Evolutionary conservation across 805 yeast genomes (phyloP), one percentile per base, ranked within the genome.

Genomic region (Wickerhamiella nectarea): DNA sequence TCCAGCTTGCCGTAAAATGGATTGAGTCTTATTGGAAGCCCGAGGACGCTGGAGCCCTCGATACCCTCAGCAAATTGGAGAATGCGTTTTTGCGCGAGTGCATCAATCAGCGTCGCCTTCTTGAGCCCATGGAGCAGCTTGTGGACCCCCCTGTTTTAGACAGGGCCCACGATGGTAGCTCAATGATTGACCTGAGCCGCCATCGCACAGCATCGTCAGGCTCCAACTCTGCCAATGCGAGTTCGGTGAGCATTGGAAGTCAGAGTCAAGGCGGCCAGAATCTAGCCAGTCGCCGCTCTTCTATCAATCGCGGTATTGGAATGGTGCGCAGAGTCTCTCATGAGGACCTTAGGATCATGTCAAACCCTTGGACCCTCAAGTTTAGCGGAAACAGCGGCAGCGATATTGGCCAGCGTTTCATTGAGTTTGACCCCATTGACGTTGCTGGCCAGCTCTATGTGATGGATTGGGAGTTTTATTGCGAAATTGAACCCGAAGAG

Each of bases 11-110:
- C 10, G 38, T 43, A 17, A 34, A 52, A 17, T 89, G 98, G 98
- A 63, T 89, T 59, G 94, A 85, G 59, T 78, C 91, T 41, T 86
- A 80, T 57, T 89, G 95, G 95, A 74, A 77, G 49, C 74, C 70
- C 35, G 56, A 54, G 15, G 94, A 86, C 58, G 72, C 71, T 48
- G 62, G 60, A 20, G 64, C 78, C 33, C 62, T 86, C 37, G 75
- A 91, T 10, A 78, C 84, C 0, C 63, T 85, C 54, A 70, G 81
- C 36, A 81, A 81, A 54, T 80, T 85, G 56, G 78, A 24, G 4
- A 34, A 40, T 25, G 25, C 33, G n/a, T 24, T 25, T 24, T 10
- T 40, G 43, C 19, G 20, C 25, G 38, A 34, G 25, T 34, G 38
- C 38, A 40, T 40, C 29, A 34, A 34, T 19, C 37, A 40, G 34